Conservation (phyloP, 2,329 filamentous ascomycete genomes). For the Aspergillus arachidicola region DNA sequence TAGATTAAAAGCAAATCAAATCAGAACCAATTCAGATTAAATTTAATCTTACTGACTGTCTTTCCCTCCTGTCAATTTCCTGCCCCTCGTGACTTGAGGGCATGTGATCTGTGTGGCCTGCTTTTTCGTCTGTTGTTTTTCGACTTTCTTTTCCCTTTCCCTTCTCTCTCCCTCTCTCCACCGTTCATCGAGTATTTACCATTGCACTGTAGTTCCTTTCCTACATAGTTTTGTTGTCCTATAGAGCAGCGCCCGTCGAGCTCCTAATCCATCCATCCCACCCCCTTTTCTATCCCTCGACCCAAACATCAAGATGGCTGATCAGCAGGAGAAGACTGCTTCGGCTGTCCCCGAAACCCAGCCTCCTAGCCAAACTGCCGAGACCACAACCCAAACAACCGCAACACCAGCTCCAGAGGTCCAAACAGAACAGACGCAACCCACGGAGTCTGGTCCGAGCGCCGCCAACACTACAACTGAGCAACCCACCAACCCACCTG, state of each 20-base stretch:
- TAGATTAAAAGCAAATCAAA: background rate
- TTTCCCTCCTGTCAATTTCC: background rate
- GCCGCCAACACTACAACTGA: slow-evolving; percentile 11
- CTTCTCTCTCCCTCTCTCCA: background rate
- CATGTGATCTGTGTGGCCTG: slow-evolving; percentile 10
- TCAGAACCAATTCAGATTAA: background rate
- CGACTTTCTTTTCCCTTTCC: slow-evolving; percentile 3
- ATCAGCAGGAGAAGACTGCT: slow-evolving; percentile 8
- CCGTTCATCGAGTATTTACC: background rate
- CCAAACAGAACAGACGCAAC: slow-evolving; percentile 14
- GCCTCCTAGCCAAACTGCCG: slow-evolving; percentile 1
- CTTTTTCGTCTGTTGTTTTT: slow-evolving; percentile 6
- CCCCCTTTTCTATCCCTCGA: background rate
- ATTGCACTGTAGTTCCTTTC: background rate
- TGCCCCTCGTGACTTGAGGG: slow-evolving; percentile 1
- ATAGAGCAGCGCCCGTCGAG: background rate
- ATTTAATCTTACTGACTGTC: background rate
- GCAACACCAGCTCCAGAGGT: slow-evolving; percentile 9
- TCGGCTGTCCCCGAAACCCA: slow-evolving; percentile 6
- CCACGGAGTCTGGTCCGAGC: background rate
- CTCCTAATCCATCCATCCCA: background rate
- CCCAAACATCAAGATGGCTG: slow-evolving; percentile 4
- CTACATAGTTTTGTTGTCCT: background rate
- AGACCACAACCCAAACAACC: background rate
- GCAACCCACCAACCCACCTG: background rate